A percentile compares a stretch with the other conserved stretches of the same genome.
Evolutionary conservation across 2,329 filamentous ascomycete species (phyloP).

Genomic region (Fusarium sp.): DNA sequence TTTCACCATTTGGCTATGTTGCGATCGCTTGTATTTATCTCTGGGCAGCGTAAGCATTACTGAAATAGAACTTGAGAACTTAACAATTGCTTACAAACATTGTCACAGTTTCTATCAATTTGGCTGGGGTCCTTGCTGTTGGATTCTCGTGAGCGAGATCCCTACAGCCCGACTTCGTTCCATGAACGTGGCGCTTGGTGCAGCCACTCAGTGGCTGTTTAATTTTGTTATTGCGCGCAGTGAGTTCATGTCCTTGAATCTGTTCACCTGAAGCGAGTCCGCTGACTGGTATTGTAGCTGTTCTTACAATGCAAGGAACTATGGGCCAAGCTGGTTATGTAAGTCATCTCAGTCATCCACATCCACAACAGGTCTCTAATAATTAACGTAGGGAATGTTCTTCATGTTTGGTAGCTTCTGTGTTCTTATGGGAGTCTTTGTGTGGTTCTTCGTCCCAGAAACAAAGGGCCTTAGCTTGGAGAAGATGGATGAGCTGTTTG

Average conservation of each 20-base stretch:
- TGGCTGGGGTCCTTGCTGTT: conserved; percentile 79
- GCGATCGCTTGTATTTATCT: conserved; percentile 80
- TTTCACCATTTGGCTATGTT: conserved; percentile 77
- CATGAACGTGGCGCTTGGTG: conserved; percentile 77
- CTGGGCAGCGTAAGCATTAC: conserved; percentile 67
- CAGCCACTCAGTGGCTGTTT: conserved; percentile 80
- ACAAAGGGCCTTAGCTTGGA: conserved; percentile 76
- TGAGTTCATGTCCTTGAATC: too few relatives aligned
- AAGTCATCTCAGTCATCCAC: conserved; percentile 33
- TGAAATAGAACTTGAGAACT: neutral
- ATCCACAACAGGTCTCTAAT: neutral
- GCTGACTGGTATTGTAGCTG: conserved; percentile 54
- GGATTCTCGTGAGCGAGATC: conserved; percentile 79
- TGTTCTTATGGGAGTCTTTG: conserved; percentile 74
- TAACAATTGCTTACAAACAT: conserved; percentile 34
- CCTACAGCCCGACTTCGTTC: conserved; percentile 75
- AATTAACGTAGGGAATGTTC: conserved; percentile 67
- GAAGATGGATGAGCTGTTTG: conserved; percentile 76
- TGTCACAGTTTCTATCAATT: conserved; percentile 71
- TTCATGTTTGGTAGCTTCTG: conserved; percentile 78
- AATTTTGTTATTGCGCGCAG: conserved; percentile 75
- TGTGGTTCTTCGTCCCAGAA: conserved; percentile 78
- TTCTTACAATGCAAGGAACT: conserved; percentile 75
- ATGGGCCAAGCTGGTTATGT: conserved; percentile 60
- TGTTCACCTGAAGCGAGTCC: too few relatives aligned